Evolutionary conservation across 1,284 basidiomycete genomes (phyloP).

Genomic region (Tilletia walkeri): DNA sequence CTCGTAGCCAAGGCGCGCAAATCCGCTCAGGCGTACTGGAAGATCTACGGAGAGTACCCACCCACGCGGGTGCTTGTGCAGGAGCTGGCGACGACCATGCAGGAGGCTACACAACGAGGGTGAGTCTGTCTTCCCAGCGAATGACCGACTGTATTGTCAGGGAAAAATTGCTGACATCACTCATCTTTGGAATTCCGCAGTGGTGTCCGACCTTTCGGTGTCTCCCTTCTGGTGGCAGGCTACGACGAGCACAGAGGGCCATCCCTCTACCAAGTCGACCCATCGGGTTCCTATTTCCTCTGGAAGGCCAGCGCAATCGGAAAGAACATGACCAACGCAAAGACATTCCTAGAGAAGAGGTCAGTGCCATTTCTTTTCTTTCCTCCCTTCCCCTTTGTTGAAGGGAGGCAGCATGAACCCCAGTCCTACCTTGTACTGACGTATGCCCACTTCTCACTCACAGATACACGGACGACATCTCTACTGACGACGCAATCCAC

Average conservation of each 20-base stretch:
- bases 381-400: too few relatives aligned
- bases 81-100: conserved; percentile 97
- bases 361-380: background rate
- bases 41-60: conserved; percentile 98
- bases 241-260: conserved; percentile 90
- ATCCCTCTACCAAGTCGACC: conserved; percentile 95
- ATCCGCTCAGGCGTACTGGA: conserved; percentile 98
- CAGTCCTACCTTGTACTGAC: too few relatives aligned
- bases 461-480: conserved; percentile 98
- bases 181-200: conserved; percentile 59
- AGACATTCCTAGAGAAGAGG: conserved; percentile 92
- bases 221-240: conserved; percentile 92
- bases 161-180: background rate
- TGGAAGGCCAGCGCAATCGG: conserved; percentile 99
- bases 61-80: conserved; percentile 92
- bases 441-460: background rate
- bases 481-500: conserved; percentile 97
- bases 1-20: conserved; percentile 91
- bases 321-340: conserved; percentile 99
- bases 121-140: conserved; percentile 58
- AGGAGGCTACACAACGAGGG: conserved; percentile 98
- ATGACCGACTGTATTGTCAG: background rate
- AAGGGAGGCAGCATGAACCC: too few relatives aligned
- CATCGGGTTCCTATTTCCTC: conserved; percentile 87
- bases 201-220: conserved; percentile 96